Evolutionary conservation across 495 filamentous ascomycete species (phyloP).

Genomic region (Geopyxis carbonaria): DNA sequence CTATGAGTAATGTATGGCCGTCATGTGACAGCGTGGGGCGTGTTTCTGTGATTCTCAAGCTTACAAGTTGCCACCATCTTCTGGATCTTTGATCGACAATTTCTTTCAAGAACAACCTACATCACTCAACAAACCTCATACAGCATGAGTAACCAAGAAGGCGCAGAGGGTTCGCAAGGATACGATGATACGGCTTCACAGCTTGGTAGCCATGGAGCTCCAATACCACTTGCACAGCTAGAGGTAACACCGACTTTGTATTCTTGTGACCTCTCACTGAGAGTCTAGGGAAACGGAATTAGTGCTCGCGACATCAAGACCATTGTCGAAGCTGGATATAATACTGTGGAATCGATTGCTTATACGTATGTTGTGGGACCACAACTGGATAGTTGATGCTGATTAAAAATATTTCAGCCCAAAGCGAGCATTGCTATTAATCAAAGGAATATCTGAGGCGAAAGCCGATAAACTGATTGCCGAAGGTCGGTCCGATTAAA

Average conservation of each 20-base stretch:
- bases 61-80: no score
- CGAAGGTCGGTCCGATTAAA: conserved; percentile 44
- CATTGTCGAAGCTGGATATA: conserved; percentile 76
- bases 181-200: conserved; percentile 42
- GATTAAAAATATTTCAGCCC: conserved; percentile 35
- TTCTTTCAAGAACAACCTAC: no score
- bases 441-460: conserved; percentile 93
- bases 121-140: background rate
- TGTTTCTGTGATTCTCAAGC: no score
- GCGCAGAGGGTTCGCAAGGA: conserved; percentile 38
- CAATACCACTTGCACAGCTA: conserved; percentile 73
- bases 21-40: no score
- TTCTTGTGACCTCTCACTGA: background rate
- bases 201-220: conserved; percentile 67
- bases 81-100: no score
- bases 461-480: conserved; percentile 87
- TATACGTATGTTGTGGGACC: conserved; percentile 56
- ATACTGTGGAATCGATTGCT: conserved; percentile 87
- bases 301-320: conserved; percentile 90
- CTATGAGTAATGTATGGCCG: no score
- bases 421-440: conserved; percentile 66
- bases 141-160: conserved; percentile 42
- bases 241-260: conserved; percentile 42
- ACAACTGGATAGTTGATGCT: background rate
- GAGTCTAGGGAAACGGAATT: conserved; percentile 46